Evolutionary conservation across 169 alveolate genomes (phyloP).

Genomic region (Plasmodium falciparum): DNA sequence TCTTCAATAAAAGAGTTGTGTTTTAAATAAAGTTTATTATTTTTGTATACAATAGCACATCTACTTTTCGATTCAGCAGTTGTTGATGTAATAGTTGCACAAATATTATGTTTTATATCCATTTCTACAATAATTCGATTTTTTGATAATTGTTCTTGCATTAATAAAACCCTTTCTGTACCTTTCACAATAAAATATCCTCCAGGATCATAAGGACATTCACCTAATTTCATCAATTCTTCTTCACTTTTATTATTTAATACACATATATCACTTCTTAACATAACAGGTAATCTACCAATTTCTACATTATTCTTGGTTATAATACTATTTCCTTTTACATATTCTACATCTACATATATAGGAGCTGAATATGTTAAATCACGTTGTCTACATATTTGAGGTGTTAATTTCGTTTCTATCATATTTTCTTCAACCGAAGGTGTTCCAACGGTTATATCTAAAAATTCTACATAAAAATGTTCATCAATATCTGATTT

Average conservation of each 20-base stretch:
- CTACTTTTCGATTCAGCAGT: slow-evolving; percentile 98
- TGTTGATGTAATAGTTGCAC: slow-evolving; percentile 97
- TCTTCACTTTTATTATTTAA: slow-evolving; percentile 77
- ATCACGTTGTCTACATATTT: slow-evolving; percentile 97
- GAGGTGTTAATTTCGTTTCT: slow-evolving; percentile 92
- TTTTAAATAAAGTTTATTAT: slow-evolving; percentile 93
- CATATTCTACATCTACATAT: slow-evolving; percentile 96
- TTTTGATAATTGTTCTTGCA: slow-evolving; percentile 98
- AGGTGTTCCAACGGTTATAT: slow-evolving; percentile 93
- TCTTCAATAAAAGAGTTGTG: slow-evolving; percentile 97
- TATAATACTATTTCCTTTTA: slow-evolving; percentile 91
- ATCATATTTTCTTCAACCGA: slow-evolving; percentile 90
- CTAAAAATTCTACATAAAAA: slow-evolving; percentile 90
- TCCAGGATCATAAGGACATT: slow-evolving; percentile 97
- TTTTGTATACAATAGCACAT: slow-evolving; percentile 95
- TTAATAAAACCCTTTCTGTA: slow-evolving; percentile 97
- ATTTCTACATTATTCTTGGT: slow-evolving; percentile 92
- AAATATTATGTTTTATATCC: slow-evolving; percentile 93
- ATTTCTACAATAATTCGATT: slow-evolving; percentile 99
- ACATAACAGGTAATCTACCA: slow-evolving; percentile 98
- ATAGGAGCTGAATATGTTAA: slow-evolving; percentile 98
- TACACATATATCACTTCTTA: slow-evolving; percentile 94
- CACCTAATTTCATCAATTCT: slow-evolving; percentile 83
- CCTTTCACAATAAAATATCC: slow-evolving; percentile 99
- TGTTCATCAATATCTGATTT: slow-evolving; percentile 90